Conservation (phyloP, 2,329 filamentous ascomycete species). For the Phoma sp. region DNA sequence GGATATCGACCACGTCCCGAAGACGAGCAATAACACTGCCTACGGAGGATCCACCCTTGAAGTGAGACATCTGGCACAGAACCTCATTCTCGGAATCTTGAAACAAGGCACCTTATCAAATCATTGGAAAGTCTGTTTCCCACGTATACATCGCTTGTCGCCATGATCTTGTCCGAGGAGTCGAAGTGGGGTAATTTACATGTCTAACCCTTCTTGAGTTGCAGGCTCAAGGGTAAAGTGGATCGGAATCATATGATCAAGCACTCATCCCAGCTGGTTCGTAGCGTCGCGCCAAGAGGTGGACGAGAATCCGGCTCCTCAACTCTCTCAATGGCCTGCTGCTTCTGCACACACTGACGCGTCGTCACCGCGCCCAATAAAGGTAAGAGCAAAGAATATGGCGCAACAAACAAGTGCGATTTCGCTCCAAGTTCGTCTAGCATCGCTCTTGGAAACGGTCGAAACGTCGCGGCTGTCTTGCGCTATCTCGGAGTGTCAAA, state of each 20-base stretch:
- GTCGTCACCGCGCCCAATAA: constrained; percentile 1
- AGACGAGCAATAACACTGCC: constrained; percentile 4
- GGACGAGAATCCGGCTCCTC: constrained; percentile 22
- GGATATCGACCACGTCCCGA: constrained; percentile 22
- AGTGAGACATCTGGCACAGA: constrained; percentile 15
- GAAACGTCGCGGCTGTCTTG: background rate
- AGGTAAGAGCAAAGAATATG: background rate
- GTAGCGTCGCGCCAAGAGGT: constrained; percentile 35
- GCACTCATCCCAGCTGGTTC: constrained; percentile 27
- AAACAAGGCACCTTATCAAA: constrained; percentile 30
- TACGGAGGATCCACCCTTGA: constrained; percentile 13
- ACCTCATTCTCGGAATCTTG: constrained; percentile 32
- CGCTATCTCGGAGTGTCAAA: background rate
- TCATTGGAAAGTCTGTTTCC: constrained; percentile 6
- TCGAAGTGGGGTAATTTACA: constrained; percentile 20
- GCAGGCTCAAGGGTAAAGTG: constrained; percentile 33
- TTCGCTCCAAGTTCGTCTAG: background rate
- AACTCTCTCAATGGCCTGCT: constrained; percentile 29
- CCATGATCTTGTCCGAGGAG: constrained; percentile 6
- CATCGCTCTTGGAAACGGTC: background rate
- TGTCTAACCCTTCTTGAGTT: constrained; percentile 27
- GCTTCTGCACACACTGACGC: constrained; percentile 15
- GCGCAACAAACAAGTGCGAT: constrained; percentile 1
- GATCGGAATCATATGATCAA: constrained; percentile 46
- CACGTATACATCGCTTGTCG: constrained; percentile 2